These are phyloP conservation scores for Ceratocystis variospora DNA, from an alignment of 2,329 filamentous ascomycete genomes.

Conservation along the genomic window DNA sequence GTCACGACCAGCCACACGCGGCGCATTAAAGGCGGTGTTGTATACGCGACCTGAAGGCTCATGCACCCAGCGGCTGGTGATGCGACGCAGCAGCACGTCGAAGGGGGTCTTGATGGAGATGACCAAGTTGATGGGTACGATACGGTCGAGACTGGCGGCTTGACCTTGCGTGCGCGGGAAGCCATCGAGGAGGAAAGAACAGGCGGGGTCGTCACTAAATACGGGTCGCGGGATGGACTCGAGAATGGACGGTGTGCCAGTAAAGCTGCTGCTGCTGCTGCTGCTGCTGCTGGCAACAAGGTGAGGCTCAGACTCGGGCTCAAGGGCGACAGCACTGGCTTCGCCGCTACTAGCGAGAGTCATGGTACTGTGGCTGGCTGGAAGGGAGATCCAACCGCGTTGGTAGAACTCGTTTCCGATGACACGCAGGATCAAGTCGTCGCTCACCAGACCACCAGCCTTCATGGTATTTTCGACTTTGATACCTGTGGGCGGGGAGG, in stretches of 20 bases:
- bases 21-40: slow-evolving; percentile 85
- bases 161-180: slow-evolving; percentile 82
- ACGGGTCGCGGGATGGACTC: slow-evolving; percentile 30
- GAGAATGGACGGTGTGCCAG: slow-evolving; percentile 24
- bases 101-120: slow-evolving; percentile 76
- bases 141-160: slow-evolving; percentile 58
- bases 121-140: slow-evolving; percentile 91
- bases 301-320: slow-evolving; percentile 18
- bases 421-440: slow-evolving; percentile 79
- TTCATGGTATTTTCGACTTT: slow-evolving; percentile 84
- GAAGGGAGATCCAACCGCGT: slow-evolving; percentile 65
- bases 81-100: slow-evolving; percentile 75
- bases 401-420: slow-evolving; percentile 79
- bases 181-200: slow-evolving; percentile 90
- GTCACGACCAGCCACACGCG: slow-evolving; percentile 65
- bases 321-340: slow-evolving; percentile 22
- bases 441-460: slow-evolving; percentile 75
- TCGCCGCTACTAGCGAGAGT: slow-evolving; percentile 20
- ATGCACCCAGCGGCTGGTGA: slow-evolving; percentile 87
- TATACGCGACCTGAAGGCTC: slow-evolving; percentile 83
- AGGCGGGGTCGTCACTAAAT: slow-evolving; percentile 54
- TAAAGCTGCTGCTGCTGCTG: slow-evolving; percentile 31
- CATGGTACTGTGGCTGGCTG: slow-evolving; percentile 24
- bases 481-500: slow-evolving; percentile 46
- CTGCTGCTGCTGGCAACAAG: slow-evolving; percentile 31